Percentiles rank a stretch among this genome's conserved stretches.
These are phyloP conservation scores for Fallopia convolvulus DNA, from an alignment of 148 eudicot species.

Conservation along the genomic window DNA sequence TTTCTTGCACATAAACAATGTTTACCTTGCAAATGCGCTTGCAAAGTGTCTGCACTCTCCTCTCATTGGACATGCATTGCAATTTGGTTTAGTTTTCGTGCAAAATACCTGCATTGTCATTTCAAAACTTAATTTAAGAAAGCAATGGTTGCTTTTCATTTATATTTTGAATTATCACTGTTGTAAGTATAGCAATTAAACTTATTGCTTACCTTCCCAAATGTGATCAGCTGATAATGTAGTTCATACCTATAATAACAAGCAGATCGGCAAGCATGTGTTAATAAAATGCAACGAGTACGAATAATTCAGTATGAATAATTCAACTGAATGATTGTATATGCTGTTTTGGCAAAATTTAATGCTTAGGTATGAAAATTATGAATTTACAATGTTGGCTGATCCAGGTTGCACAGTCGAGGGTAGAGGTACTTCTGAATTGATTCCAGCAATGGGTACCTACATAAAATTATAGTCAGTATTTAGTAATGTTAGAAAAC, in stretches of 20 bases:
- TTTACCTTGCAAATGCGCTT: conserved; percentile 69
- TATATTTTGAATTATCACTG: neutral
- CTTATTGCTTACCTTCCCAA: conserved; percentile 51
- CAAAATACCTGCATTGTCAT: conserved; percentile 51
- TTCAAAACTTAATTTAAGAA: neutral
- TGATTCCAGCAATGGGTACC: conserved; percentile 58
- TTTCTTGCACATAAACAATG: neutral
- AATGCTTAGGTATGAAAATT: neutral
- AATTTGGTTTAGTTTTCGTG: conserved; percentile 65
- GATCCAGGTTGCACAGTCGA: conserved; percentile 64
- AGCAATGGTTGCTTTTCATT: neutral
- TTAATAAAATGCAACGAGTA: neutral
- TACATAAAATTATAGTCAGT: conserved; percentile 15
- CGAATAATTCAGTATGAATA: neutral
- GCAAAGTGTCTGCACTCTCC: conserved; percentile 77
- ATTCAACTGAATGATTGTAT: neutral
- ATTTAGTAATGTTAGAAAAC: neutral
- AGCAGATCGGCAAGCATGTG: conserved; percentile 16
- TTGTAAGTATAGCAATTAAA: neutral
- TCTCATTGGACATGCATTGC: conserved; percentile 78
- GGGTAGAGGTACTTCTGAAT: conserved; percentile 69
- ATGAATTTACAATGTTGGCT: conserved; percentile 42
- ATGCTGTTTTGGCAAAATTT: neutral
- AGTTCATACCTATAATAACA: conserved; percentile 47
- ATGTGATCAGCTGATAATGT: conserved; percentile 73